Conservation (phyloP, 208 protist species). For the Wallacemonas sp. region DNA sequence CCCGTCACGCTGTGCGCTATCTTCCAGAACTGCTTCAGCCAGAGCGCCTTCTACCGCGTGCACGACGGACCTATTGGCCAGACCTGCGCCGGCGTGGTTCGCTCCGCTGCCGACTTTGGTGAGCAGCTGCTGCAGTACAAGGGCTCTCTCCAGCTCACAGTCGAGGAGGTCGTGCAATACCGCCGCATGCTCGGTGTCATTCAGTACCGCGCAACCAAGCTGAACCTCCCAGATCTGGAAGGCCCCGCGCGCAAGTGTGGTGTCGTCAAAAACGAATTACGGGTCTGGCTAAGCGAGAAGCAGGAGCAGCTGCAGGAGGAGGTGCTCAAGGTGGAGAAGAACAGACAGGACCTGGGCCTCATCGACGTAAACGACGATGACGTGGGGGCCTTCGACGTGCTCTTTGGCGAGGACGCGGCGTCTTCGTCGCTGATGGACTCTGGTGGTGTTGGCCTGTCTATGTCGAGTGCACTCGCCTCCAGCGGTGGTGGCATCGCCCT, state of each 20-base stretch:
- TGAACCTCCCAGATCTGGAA: slow-evolving; percentile 23
- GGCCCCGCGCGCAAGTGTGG: slow-evolving; percentile 19
- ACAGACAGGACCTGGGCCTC: slow-evolving; percentile 10
- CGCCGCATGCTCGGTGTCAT: slow-evolving; percentile 49
- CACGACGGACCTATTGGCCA: slow-evolving; percentile 26
- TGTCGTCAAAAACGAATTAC: slow-evolving; percentile 27
- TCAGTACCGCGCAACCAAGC: slow-evolving; percentile 19
- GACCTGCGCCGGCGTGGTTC: slow-evolving; percentile 29
- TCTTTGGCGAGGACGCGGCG: slow-evolving; percentile 39
- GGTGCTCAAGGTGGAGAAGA: slow-evolving; percentile 18
- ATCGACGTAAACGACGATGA: slow-evolving; percentile 37
- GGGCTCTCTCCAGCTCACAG: slow-evolving; percentile 34
- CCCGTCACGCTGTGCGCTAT: slow-evolving; percentile 48
- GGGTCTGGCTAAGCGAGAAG: slow-evolving; percentile 43
- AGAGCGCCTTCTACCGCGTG: slow-evolving; percentile 36
- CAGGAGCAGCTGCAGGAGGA: slow-evolving; percentile 25
- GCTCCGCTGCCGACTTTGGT: slow-evolving; percentile 29
- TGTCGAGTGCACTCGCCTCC: slow-evolving; percentile 27
- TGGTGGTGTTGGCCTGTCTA: slow-evolving; percentile 27
- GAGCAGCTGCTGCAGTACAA: slow-evolving; percentile 34
- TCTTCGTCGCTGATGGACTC: slow-evolving; percentile 34
- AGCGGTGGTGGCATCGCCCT: slow-evolving; percentile 31
- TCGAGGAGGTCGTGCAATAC: slow-evolving; percentile 63
- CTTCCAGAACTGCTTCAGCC: slow-evolving; percentile 62
- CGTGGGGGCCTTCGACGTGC: slow-evolving; percentile 36